Evolutionary conservation across 345 rosid species (phyloP), one percentile per base, ranked within the genome.

Genomic region (Linum lewisii): DNA sequence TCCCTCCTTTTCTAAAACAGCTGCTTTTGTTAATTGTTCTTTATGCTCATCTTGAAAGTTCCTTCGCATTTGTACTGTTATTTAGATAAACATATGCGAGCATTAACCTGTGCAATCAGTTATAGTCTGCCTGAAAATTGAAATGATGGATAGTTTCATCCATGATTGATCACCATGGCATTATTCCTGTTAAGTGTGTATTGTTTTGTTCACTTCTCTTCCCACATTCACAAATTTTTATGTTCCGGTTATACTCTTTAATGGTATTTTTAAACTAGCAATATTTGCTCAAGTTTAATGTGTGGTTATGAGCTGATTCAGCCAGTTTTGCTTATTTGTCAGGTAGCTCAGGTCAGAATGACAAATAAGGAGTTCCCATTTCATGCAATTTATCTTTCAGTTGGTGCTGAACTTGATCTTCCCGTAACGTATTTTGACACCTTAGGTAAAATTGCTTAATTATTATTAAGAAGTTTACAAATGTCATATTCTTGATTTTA

Each of bases 281-380:
- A 8, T 38, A 13, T 13, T 15, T 38, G 15, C 16, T 38, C 14
- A 38, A 13, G 45, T 54, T 49, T 34, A 22, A 18, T 42, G 49
- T 19, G 37, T 49, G 61, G 59, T 38, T 13, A 42, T 53, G 9
- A 23, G 44, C 63, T 57, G 5, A 51, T 25, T 49, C 23, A 54
- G 49, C 18, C 24, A 44, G 56, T 60, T 15, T 1, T 53, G 21
- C 58, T 34, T 61, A 25, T 61, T 68, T 21, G 52, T 68, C 80
- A 91, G 98, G 93, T 91, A 72, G 81, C 84, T 44, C 98, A 91
- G 86, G 74, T 86, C 72, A 81, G 96, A 82, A 70, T 80, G 58
- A 66, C 76, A 64, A 72, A 69, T 45, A 71, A 78, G 61, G 76
- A 71, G 72, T 67, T 78, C 58, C 78, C 80, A 14, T 58, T 66